Conservation (phyloP, 306 rosid genomes). For the Albizia julibrissin region DNA sequence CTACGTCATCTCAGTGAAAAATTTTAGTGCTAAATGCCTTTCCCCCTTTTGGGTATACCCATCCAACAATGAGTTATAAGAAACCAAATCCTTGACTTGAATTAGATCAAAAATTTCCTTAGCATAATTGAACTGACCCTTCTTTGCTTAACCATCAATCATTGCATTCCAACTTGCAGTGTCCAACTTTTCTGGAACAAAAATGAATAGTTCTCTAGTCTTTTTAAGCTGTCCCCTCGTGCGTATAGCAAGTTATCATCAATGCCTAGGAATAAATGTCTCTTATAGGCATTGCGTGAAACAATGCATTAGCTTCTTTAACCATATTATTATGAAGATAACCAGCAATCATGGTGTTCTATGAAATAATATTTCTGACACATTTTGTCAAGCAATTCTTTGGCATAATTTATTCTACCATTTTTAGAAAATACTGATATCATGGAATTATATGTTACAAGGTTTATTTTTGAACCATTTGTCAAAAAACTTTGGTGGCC, state of each 20-base stretch:
- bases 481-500: constrained; percentile 60
- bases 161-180: constrained; percentile 75
- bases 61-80: constrained; percentile 79
- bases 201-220: constrained; percentile 61
- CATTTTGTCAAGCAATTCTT: constrained; percentile 67
- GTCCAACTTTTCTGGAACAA: constrained; percentile 69
- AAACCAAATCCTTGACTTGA: constrained; percentile 66
- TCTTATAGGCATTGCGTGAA: constrained; percentile 60
- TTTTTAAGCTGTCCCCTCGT: constrained; percentile 59
- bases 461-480: constrained; percentile 55
- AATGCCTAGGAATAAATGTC: constrained; percentile 75
- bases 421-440: constrained; percentile 69
- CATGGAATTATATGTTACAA: constrained; percentile 83
- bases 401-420: constrained; percentile 62
- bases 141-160: constrained; percentile 78
- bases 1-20: constrained; percentile 64
- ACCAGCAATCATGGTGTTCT: constrained; percentile 82
- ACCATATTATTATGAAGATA: constrained; percentile 61
- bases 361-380: constrained; percentile 70
- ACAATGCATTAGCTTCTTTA: constrained; percentile 58
- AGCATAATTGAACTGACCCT: constrained; percentile 60
- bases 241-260: constrained; percentile 73
- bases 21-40: constrained; percentile 53
- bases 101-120: constrained; percentile 59
- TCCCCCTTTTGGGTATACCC: constrained; percentile 77